A percentile compares a stretch with the other conserved stretches of the same genome.
Conservation (phyloP, 495 filamentous ascomycete genomes). For the Neurospora sp. region DNA sequence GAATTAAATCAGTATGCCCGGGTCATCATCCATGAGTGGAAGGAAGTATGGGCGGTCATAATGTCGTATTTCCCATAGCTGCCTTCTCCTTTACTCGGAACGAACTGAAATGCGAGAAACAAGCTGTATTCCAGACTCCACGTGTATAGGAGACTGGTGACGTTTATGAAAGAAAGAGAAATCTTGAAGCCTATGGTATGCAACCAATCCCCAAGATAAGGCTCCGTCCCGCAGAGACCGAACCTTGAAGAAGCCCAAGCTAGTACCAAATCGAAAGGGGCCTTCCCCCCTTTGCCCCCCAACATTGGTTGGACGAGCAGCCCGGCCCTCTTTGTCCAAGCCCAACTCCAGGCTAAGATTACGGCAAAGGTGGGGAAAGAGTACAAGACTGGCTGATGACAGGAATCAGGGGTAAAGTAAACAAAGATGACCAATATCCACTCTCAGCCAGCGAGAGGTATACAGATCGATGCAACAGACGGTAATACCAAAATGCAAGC, state of each 20-base stretch:
- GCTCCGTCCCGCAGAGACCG: neutral
- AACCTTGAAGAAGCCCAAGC: neutral
- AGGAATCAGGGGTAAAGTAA: neutral
- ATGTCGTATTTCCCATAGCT: neutral
- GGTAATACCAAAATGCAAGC: neutral
- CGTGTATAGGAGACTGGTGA: neutral
- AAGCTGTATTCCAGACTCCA: neutral
- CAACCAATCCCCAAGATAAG: neutral
- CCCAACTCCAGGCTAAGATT: neutral
- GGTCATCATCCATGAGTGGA: neutral
- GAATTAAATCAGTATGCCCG: neutral
- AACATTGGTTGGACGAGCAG: neutral
- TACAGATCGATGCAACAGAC: neutral
- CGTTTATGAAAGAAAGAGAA: neutral
- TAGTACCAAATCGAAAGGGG: neutral
- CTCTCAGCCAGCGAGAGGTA: neutral
- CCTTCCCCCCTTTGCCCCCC: neutral
- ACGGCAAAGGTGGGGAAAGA: neutral
- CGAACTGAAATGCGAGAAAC: neutral
- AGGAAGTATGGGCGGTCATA: neutral
- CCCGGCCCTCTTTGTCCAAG: neutral
- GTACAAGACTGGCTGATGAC: neutral
- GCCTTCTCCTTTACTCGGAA: neutral
- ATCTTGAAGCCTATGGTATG: neutral
- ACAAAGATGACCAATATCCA: neutral